Conservation (phyloP, 1,284 basidiomycete species). For the Leccinum griseonigrum region DNA sequence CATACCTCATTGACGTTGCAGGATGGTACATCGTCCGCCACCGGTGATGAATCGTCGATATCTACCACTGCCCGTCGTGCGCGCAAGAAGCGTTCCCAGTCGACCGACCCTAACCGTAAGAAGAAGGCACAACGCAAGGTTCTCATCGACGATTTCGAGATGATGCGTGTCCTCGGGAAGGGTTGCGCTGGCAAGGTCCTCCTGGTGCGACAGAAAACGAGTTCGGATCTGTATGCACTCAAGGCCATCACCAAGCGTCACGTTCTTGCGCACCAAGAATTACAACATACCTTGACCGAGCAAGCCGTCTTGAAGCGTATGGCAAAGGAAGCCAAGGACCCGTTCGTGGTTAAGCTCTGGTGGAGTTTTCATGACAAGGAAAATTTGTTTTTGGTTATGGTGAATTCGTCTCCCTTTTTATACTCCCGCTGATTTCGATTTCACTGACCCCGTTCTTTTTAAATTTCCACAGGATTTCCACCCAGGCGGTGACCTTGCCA, state of each 20-base stretch:
- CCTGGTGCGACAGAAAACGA: conserved; percentile 76
- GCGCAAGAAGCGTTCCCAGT: conserved; percentile 59
- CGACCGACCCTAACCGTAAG: conserved; percentile 47
- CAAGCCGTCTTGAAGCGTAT: conserved; percentile 91
- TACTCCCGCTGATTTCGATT: conserved; percentile 11
- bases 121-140: conserved; percentile 67
- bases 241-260: conserved; percentile 97
- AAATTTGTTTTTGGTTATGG: conserved; percentile 90
- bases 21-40: conserved; percentile 53
- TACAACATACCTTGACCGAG: conserved; percentile 94
- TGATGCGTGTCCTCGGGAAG: conserved; percentile 93
- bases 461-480: conserved; percentile 75
- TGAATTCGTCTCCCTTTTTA: conserved; percentile 34
- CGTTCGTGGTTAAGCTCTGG: conserved; percentile 92
- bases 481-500: conserved; percentile 94
- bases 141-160: conserved; percentile 88
- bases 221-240: conserved; percentile 78
- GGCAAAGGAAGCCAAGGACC: conserved; percentile 77
- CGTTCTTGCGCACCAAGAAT: conserved; percentile 92
- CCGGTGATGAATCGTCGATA: conserved; percentile 60
- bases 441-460: conserved; percentile 20
- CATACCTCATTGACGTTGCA: conserved; percentile 44
- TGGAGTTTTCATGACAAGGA: conserved; percentile 97
- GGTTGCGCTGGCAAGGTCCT: conserved; percentile 95
- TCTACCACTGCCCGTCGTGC: conserved; percentile 46